Conservation (phyloP, 805 yeast species). For the Peterozyma toletana region DNA sequence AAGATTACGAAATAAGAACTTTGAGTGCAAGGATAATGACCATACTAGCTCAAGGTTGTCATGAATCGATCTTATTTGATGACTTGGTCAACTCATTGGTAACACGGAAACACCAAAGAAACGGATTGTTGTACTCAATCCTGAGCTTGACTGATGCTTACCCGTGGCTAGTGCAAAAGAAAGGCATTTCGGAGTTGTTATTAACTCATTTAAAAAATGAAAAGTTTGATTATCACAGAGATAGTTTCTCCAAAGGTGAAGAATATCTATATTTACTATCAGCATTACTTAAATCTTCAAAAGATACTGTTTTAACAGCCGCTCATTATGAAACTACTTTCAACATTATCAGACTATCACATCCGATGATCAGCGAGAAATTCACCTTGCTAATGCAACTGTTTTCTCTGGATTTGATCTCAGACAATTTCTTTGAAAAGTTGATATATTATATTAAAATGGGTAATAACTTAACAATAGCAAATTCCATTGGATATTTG, state of each 20-base stretch:
- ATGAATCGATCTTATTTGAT: too few species aligned
- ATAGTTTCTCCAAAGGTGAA: constrained; percentile 28
- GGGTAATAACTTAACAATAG: constrained; percentile 27
- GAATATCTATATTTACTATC: constrained; percentile 21
- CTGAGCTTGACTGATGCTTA: too few species aligned
- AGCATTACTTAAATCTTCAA: constrained; percentile 1
- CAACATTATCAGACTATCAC: constrained; percentile 17
- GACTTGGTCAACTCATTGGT: too few species aligned
- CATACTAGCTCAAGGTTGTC: too few species aligned
- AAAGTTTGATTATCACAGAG: constrained; percentile 25
- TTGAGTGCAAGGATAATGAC: constrained; percentile 24
- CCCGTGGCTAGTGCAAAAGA: too few species aligned
- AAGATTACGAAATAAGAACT: constrained; percentile 34
- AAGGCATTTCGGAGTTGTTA: too few species aligned
- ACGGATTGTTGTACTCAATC: too few species aligned
- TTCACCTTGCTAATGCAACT: constrained; percentile 22
- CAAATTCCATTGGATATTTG: constrained; percentile 27
- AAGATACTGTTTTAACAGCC: constrained; percentile 7
- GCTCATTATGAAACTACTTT: constrained; percentile 17
- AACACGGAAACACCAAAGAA: too few species aligned
- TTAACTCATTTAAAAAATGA: neutral
- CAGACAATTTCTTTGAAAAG: constrained; percentile 15
- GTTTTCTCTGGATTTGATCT: constrained; percentile 9
- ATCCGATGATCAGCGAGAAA: constrained; percentile 14
- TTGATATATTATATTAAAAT: constrained; percentile 30